Evolutionary conservation across 345 rosid genomes (phyloP).

Genomic region (Iberis pinnata): DNA sequence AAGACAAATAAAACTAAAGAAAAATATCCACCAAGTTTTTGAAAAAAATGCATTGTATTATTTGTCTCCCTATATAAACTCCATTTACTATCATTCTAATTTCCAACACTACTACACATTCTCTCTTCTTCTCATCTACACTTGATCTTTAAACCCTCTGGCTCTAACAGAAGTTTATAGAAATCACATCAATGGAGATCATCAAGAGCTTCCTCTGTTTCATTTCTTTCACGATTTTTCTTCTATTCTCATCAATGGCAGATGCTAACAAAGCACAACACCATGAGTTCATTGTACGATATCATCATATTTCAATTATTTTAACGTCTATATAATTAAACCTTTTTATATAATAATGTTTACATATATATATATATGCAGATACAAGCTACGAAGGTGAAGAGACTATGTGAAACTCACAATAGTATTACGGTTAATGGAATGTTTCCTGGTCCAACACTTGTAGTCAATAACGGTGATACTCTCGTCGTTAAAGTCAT

Average conservation of each 20-base stretch:
- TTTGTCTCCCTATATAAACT: slow-evolving; percentile 26
- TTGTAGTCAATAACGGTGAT: slow-evolving; percentile 77
- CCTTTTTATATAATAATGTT: neutral
- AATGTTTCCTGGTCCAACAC: slow-evolving; percentile 83
- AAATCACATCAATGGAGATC: slow-evolving; percentile 16
- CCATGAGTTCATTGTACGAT: slow-evolving; percentile 75
- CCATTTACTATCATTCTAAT: neutral
- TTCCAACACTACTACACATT: slow-evolving; percentile 12
- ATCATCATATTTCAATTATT: neutral
- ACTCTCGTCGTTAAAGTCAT: slow-evolving; percentile 57
- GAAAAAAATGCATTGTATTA: neutral
- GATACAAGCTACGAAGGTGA: slow-evolving; percentile 83
- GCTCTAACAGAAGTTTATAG: neutral
- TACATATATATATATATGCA: slow-evolving; percentile 17
- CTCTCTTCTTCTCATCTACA: slow-evolving; percentile 9
- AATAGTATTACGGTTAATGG: slow-evolving; percentile 79
- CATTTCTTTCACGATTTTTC: slow-evolving; percentile 25
- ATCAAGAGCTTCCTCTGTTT: slow-evolving; percentile 20
- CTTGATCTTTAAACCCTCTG: slow-evolving; percentile 13
- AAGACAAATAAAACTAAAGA: neutral
- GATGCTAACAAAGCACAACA: slow-evolving; percentile 43
- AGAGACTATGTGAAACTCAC: slow-evolving; percentile 88
- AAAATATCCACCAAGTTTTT: slow-evolving; percentile 18
- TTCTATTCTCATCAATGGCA: slow-evolving; percentile 38
- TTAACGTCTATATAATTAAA: neutral